phyloP scores from a whole-genome alignment of 257 asterid species.

The Penstemon eatonii region DNA sequence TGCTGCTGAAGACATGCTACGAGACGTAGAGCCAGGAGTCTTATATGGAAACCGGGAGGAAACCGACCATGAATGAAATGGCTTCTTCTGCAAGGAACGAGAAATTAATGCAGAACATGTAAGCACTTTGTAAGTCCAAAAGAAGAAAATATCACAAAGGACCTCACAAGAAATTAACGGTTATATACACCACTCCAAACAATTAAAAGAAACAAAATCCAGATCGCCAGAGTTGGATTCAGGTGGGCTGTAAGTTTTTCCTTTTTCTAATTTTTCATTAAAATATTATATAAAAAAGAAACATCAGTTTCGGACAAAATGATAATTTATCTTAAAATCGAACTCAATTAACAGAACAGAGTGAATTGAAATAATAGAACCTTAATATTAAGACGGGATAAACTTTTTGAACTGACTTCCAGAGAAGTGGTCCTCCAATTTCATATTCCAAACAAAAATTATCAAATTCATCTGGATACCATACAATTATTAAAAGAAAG shows the following conservation, averaged over 20 bases:
- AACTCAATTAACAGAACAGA: neutral
- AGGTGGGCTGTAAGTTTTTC: neutral
- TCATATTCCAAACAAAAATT: no score
- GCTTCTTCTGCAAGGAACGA: conserved; percentile 46
- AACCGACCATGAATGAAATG: conserved; percentile 32
- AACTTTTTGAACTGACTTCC: neutral
- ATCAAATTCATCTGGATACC: no score
- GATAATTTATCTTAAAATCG: neutral
- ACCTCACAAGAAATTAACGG: neutral
- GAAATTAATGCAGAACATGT: conserved; percentile 1
- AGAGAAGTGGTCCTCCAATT: no score
- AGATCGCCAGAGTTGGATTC: neutral
- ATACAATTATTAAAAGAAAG: neutral
- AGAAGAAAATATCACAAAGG: neutral
- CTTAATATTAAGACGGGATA: neutral
- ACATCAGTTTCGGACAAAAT: neutral
- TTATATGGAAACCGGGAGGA: conserved; percentile 41
- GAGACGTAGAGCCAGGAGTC: conserved; percentile 30
- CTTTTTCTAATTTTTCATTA: neutral
- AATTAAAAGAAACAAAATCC: neutral
- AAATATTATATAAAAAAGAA: no score
- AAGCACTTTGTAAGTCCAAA: neutral
- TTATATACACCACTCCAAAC: conserved; percentile 18
- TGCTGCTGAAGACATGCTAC: conserved; percentile 59
- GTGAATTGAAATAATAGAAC: neutral